Conservation (phyloP, 306 rosid species). For the Trifolium repens region DNA sequence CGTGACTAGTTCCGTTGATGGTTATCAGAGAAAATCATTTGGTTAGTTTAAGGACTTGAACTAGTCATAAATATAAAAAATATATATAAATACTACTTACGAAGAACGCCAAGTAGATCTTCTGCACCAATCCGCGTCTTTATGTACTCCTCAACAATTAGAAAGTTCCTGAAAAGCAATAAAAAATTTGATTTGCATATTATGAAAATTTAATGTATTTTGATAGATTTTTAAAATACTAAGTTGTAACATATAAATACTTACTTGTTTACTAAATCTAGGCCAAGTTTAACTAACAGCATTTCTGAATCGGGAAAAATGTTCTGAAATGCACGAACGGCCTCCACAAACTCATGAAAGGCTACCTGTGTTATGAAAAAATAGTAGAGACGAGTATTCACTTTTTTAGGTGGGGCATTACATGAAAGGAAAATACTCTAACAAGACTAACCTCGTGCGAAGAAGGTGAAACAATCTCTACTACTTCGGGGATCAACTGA, state of each 20-base stretch:
- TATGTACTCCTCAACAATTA: conserved; percentile 57
- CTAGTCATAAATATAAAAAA: background rate
- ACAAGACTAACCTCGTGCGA: conserved; percentile 61
- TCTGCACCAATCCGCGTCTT: conserved; percentile 60
- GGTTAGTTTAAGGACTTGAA: background rate
- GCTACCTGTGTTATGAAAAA: conserved; percentile 55
- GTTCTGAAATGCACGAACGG: conserved; percentile 68
- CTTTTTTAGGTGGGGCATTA: background rate
- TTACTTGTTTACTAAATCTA: conserved; percentile 68
- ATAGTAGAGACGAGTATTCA: background rate
- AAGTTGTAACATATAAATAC: conserved; percentile 29
- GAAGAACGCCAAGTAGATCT: conserved; percentile 66
- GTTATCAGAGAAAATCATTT: no score
- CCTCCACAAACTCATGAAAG: conserved; percentile 75
- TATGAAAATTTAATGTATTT: background rate
- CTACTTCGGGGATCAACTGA: conserved; percentile 62
- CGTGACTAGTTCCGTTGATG: no score
- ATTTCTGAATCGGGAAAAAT: conserved; percentile 83
- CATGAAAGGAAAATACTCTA: conserved; percentile 21
- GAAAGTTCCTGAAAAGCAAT: conserved; percentile 43
- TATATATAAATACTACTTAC: conserved; percentile 53
- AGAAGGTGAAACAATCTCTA: conserved; percentile 53
- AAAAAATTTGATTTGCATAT: conserved; percentile 19
- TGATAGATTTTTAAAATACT: background rate
- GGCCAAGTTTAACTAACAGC: conserved; percentile 67